Evolutionary conservation across 2,329 filamentous ascomycete species (phyloP).

Genomic region (Cordyceps cateniannulata): DNA sequence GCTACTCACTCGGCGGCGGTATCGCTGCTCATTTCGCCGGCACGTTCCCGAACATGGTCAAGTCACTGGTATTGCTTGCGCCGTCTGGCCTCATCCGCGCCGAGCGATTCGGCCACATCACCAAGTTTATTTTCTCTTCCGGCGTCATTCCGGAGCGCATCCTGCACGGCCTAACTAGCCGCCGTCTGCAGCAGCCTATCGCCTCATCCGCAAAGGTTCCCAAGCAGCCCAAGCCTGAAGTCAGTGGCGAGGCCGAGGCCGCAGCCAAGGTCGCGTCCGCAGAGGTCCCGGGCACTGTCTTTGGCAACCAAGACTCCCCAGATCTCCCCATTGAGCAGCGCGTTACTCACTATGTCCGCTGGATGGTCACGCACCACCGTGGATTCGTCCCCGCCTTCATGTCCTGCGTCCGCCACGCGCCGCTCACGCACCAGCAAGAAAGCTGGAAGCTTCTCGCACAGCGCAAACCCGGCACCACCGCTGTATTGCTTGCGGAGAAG

Average conservation of each 20-base stretch:
- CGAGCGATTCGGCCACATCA: slow-evolving; percentile 43
- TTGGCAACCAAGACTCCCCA: slow-evolving; percentile 11
- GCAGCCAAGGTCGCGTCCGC: slow-evolving; percentile 28
- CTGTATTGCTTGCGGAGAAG: slow-evolving; percentile 43
- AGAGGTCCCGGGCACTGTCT: slow-evolving; percentile 17
- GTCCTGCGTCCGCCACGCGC: slow-evolving; percentile 48
- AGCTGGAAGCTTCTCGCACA: slow-evolving; percentile 42
- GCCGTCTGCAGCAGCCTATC: slow-evolving; percentile 44
- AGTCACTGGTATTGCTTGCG: slow-evolving; percentile 67
- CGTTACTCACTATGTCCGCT: slow-evolving; percentile 47
- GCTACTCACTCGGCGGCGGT: slow-evolving; percentile 78
- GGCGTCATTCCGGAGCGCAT: slow-evolving; percentile 48
- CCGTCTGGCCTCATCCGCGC: slow-evolving; percentile 67
- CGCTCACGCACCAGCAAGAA: slow-evolving; percentile 45
- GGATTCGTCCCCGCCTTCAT: slow-evolving; percentile 57
- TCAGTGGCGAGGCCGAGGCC: slow-evolving; percentile 35
- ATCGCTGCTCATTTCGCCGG: slow-evolving; percentile 69
- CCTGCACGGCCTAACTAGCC: slow-evolving; percentile 40
- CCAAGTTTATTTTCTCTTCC: slow-evolving; percentile 47
- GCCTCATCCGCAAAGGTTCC: slow-evolving; percentile 29
- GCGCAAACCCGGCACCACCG: slow-evolving; percentile 37
- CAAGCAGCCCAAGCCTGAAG: slow-evolving; percentile 15
- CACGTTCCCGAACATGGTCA: slow-evolving; percentile 64
- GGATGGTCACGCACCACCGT: slow-evolving; percentile 49
- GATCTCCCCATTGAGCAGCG: slow-evolving; percentile 37